These are phyloP conservation scores for Ophiostoma quercus DNA, from an alignment of 2,329 filamentous ascomycete genomes.

Conservation along the genomic window DNA sequence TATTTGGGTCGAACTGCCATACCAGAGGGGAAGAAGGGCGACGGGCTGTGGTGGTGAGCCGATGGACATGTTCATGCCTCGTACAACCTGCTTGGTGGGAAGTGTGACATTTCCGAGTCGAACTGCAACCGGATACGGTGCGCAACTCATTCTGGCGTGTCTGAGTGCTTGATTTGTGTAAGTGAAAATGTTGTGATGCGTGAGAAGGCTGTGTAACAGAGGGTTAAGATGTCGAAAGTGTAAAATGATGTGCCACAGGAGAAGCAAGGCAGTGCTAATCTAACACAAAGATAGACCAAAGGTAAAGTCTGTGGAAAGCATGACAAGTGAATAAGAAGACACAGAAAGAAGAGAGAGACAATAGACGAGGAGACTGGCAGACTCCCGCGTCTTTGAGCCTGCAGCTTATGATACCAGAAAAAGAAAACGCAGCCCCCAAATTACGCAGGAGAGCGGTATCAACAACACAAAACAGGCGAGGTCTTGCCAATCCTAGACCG, in stretches of 20 bases:
- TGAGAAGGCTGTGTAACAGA: background rate
- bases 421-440: background rate
- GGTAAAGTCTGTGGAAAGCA: no score
- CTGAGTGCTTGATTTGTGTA: background rate
- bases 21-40: slow-evolving; percentile 25
- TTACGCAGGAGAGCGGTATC: background rate
- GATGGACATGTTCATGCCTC: slow-evolving; percentile 24
- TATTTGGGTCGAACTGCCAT: background rate
- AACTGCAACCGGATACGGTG: slow-evolving; percentile 21
- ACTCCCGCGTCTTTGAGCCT: background rate
- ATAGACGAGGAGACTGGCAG: background rate
- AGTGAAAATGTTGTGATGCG: background rate
- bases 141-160: slow-evolving; percentile 17
- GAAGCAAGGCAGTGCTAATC: no score
- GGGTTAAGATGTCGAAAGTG: background rate
- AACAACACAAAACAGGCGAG: background rate
- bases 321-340: background rate
- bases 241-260: no score
- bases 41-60: slow-evolving; percentile 23
- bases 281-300: no score
- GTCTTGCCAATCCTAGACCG: background rate
- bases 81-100: slow-evolving; percentile 16
- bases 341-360: background rate
- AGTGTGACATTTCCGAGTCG: slow-evolving; percentile 24
- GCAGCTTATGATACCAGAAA: background rate